Conservation (phyloP, 2,329 filamentous ascomycete species). For the Calonectria honghensis region DNA sequence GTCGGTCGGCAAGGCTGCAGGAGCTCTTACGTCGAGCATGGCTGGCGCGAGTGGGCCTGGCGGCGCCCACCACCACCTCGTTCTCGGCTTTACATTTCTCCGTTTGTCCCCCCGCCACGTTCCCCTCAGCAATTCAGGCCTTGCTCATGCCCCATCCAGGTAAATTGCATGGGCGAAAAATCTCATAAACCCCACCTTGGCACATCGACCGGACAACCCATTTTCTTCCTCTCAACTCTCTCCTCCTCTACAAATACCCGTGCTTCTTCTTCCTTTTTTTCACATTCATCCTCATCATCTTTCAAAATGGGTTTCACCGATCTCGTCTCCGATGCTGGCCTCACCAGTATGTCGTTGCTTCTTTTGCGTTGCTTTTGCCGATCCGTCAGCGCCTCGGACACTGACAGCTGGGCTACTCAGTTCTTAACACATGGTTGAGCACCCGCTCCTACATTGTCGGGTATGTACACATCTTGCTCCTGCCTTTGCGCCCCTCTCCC, state of each 20-base stretch:
- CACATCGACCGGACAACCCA: constrained; percentile 62
- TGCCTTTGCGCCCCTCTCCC: background rate
- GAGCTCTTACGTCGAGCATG: constrained; percentile 63
- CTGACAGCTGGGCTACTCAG: constrained; percentile 66
- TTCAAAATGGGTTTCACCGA: constrained; percentile 82
- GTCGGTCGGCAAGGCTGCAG: constrained; percentile 57
- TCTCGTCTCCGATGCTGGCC: constrained; percentile 79
- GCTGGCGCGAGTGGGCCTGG: constrained; percentile 3
- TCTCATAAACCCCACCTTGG: constrained; percentile 65
- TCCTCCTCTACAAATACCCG: constrained; percentile 56
- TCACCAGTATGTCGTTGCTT: constrained; percentile 63
- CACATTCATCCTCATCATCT: constrained; percentile 53
- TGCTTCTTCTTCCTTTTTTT: constrained; percentile 47
- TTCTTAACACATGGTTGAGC: constrained; percentile 83
- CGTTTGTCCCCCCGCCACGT: constrained; percentile 45
- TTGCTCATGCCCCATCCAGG: constrained; percentile 50
- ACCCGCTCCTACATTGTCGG: constrained; percentile 89
- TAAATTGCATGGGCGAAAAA: constrained; percentile 60
- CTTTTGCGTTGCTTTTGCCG: constrained; percentile 51
- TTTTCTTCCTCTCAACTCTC: constrained; percentile 57
- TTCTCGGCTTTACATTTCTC: constrained; percentile 47
- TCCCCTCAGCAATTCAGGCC: constrained; percentile 48
- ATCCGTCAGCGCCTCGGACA: constrained; percentile 55
- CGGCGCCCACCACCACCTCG: constrained; percentile 28
- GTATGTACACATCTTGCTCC: constrained; percentile 71